These are phyloP conservation scores for Hymenotorrendiella dingleyae DNA, from an alignment of 2,329 filamentous ascomycete genomes.

Conservation along the genomic window DNA sequence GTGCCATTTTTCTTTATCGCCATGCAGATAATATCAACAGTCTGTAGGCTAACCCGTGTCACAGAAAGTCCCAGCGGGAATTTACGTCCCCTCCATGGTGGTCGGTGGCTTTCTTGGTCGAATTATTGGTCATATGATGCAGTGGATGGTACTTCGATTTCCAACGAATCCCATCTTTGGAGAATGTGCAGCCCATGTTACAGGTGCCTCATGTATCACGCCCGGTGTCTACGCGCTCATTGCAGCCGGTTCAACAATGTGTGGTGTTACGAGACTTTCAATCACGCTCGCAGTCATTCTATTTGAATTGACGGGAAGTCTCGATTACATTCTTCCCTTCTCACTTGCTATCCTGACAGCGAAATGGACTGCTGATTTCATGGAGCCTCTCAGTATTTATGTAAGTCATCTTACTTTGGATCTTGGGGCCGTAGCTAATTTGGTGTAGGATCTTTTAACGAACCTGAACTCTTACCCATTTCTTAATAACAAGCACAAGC, in stretches of 20 bases:
- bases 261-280: conserved; percentile 86
- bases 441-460: conserved; percentile 70
- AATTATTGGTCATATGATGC: conserved; percentile 77
- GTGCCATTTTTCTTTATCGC: no score
- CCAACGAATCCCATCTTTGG: conserved; percentile 69
- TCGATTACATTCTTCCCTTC: conserved; percentile 93
- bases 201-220: conserved; percentile 79
- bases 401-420: conserved; percentile 39
- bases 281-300: conserved; percentile 92
- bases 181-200: conserved; percentile 59
- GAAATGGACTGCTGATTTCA: conserved; percentile 97
- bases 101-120: conserved; percentile 89
- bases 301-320: conserved; percentile 89
- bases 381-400: conserved; percentile 93
- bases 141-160: conserved; percentile 71
- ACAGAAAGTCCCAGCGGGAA: conserved; percentile 86
- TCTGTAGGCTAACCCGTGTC: conserved; percentile 8
- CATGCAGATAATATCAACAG: no score
- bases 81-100: conserved; percentile 98
- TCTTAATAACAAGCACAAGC: conserved; percentile 92
- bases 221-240: conserved; percentile 96
- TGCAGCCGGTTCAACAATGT: conserved; percentile 95
- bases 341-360: conserved; percentile 85
- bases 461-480: conserved; percentile 98
- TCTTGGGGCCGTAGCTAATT: conserved; percentile 16